Evolutionary conservation across 176 grass and related monocot genomes (phyloP).

Genomic region (Avena sativa): DNA sequence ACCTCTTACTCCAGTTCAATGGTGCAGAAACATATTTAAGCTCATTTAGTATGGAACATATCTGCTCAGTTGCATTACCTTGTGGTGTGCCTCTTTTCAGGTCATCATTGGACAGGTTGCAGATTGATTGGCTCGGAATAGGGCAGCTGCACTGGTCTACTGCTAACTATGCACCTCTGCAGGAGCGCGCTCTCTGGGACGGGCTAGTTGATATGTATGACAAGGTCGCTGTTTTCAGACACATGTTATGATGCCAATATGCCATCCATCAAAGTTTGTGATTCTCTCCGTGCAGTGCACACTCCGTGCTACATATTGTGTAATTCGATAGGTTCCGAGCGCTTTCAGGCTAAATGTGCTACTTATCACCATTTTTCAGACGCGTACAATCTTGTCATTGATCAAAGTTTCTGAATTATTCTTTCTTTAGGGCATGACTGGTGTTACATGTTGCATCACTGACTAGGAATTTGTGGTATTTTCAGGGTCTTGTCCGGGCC

Average conservation of each 20-base stretch:
- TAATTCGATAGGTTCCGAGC: no score
- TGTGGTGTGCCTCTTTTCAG: slow-evolving; percentile 43
- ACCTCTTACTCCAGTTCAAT: slow-evolving; percentile 6
- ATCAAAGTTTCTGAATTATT: no score
- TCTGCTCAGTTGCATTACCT: background rate
- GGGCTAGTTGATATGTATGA: slow-evolving; percentile 94
- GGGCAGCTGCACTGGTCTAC: slow-evolving; percentile 96
- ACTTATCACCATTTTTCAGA: no score
- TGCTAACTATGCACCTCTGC: slow-evolving; percentile 94
- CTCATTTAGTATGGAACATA: background rate
- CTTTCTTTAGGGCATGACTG: no score
- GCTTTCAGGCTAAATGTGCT: no score
- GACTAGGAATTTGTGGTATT: background rate
- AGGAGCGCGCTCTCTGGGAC: slow-evolving; percentile 88
- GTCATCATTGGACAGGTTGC: slow-evolving; percentile 81
- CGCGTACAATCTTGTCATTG: no score
- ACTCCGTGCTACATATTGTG: background rate
- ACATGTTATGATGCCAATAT: slow-evolving; percentile 27
- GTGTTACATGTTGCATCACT: background rate
- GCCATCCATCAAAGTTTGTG: background rate
- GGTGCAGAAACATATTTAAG: background rate
- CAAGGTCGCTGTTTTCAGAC: slow-evolving; percentile 64
- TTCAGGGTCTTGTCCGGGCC: slow-evolving; percentile 80
- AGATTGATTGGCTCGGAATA: slow-evolving; percentile 83
- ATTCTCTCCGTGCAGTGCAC: background rate